phyloP scores from a whole-genome alignment of 208 protist genomes.

The Trypanosoma vivax region DNA sequence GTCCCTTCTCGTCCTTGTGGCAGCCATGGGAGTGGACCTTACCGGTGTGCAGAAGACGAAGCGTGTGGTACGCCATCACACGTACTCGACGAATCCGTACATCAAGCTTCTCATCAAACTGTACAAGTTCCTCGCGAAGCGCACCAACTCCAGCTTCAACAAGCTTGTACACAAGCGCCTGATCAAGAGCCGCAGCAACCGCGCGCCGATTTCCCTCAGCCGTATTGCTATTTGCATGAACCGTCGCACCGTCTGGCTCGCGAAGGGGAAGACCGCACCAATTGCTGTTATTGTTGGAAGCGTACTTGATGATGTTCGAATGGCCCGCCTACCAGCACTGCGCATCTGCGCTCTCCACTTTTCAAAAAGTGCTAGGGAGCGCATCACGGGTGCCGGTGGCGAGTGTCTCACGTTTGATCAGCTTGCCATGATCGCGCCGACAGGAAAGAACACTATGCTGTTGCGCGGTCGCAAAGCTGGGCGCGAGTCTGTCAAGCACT shows the following conservation, averaged over 20 bases:
- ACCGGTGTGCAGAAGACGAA: conserved; percentile 88
- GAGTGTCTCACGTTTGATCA: conserved; percentile 99
- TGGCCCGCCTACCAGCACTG: conserved; percentile 93
- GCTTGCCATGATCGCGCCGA: conserved; percentile 95
- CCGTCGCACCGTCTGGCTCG: conserved; percentile 74
- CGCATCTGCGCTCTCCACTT: conserved; percentile 98
- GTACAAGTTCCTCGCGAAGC: conserved; percentile 98
- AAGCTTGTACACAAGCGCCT: conserved; percentile 95
- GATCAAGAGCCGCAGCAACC: conserved; percentile 95
- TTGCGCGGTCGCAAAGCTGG: conserved; percentile 93
- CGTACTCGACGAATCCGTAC: conserved; percentile 96
- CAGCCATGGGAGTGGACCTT: conserved; percentile 86
- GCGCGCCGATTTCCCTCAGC: conserved; percentile 94
- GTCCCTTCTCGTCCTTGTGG: neutral
- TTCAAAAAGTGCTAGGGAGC: conserved; percentile 96
- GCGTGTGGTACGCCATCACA: conserved; percentile 89
- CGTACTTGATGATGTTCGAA: conserved; percentile 98
- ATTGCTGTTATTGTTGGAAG: conserved; percentile 98
- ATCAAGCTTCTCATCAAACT: conserved; percentile 98
- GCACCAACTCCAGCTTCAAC: conserved; percentile 98
- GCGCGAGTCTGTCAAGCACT: conserved; percentile 97
- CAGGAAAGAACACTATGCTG: conserved; percentile 96
- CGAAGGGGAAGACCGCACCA: conserved; percentile 79
- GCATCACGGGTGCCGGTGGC: conserved; percentile 98
- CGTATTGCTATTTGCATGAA: conserved; percentile 93